Base-by-base conservation (phyloP, 345 rosid species). In the Eucalyptus marginata region DNA sequence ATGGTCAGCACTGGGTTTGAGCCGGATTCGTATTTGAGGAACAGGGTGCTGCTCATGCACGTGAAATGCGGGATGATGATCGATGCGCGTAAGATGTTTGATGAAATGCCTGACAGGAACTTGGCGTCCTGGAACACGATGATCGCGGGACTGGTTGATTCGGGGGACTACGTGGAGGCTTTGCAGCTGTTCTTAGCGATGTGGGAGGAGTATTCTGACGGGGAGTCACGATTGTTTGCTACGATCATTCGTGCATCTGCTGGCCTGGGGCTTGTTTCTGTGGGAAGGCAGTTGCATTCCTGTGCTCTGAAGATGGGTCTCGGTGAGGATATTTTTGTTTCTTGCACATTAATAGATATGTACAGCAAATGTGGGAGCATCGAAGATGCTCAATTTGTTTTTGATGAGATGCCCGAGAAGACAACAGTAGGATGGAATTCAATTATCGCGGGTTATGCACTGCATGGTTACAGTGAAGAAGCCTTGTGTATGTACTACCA, bases 321-420 rank as follows among this genome's bases (percentile, higher is more conserved):
- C 7, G 89, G 88, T 47, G 92, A 91, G 81, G 92, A 96, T 87
- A 89, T 92, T n/a, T 97, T 94, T 91, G 93, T 97, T 40, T 93
- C 96, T 4, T 96, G 98, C 88, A 95, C 97, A 5, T 89, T 97
- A 93, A 95, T 96, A 24, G 95, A 97, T 90, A 96, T 96, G 99
- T 97, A 97, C 89, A 91, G 96, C 76, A 97, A 96, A 90, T 96
- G 99, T 51, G 99, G 99, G 49, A 93, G 95, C 88, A 92, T 96
- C 86, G 95, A 93, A 54, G 97, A 96, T 92, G 99, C 99, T 81
- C 96, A 90, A 25, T 91, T 86, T 68, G 95, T 93, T 89, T 97
- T 96, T 87, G 95, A 94, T 44, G 93, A 91, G 79, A 96, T 97
- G 99, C 94, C 95, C 7, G 94, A 96, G 93, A 97, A 94, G 93